phyloP scores from a whole-genome alignment of 768 basidiomycete genomes.

The Austroboletus festivus region DNA sequence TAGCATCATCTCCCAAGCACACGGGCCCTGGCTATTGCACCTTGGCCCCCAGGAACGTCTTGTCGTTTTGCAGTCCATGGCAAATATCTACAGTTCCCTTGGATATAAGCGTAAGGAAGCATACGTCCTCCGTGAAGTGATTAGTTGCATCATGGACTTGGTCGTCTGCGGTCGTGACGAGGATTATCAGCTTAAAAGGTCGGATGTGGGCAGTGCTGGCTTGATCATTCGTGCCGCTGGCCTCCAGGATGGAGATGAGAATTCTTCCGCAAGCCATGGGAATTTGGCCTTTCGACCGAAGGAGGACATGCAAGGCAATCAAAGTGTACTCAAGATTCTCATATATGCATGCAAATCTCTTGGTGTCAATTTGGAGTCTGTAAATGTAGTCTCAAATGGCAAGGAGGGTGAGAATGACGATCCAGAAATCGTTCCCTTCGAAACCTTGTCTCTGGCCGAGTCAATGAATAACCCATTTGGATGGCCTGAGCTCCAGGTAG shows the following conservation, averaged over 20 bases:
- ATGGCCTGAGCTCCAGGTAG: slow-evolving; percentile 94
- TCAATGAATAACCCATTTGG: slow-evolving; percentile 60
- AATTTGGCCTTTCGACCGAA: slow-evolving; percentile 67
- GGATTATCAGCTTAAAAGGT: slow-evolving; percentile 46
- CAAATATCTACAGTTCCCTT: slow-evolving; percentile 73
- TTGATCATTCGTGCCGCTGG: slow-evolving; percentile 48
- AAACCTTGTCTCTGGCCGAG: slow-evolving; percentile 40
- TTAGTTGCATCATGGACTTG: slow-evolving; percentile 81
- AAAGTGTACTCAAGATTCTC: slow-evolving; percentile 72
- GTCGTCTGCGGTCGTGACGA: slow-evolving; percentile 84
- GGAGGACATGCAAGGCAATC: slow-evolving; percentile 78
- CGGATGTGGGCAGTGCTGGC: slow-evolving; percentile 37
- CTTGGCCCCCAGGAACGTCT: slow-evolving; percentile 77
- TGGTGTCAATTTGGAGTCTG: slow-evolving; percentile 77
- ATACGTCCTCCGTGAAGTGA: slow-evolving; percentile 78
- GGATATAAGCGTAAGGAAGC: slow-evolving; percentile 89
- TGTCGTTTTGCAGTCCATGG: slow-evolving; percentile 62
- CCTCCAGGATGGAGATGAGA: slow-evolving; percentile 29
- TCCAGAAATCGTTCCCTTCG: slow-evolving; percentile 15
- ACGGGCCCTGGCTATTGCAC: slow-evolving; percentile 86
- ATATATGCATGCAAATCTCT: slow-evolving; percentile 74
- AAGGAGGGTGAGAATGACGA: slow-evolving; percentile 20
- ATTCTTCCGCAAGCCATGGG: slow-evolving; percentile 34
- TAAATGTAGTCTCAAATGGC: slow-evolving; percentile 45
- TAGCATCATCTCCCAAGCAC: slow-evolving; percentile 60